phyloP scores from a whole-genome alignment of 2,329 filamentous ascomycete genomes.

The Parascedosporium putredinis region DNA sequence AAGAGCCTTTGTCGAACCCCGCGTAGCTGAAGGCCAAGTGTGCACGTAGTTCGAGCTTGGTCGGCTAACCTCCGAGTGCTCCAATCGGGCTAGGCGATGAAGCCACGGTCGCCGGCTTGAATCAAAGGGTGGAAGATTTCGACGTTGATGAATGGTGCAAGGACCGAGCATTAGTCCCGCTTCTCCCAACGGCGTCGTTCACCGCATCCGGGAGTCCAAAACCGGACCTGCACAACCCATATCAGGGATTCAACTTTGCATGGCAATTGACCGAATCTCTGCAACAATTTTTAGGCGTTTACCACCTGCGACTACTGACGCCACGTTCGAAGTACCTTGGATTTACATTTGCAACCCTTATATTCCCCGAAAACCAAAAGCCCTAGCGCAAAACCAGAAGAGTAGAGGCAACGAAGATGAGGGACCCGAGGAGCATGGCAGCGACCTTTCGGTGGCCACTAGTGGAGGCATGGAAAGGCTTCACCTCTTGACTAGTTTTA shows the following conservation, averaged over 20 bases:
- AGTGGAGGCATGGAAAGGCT: conserved; percentile 42
- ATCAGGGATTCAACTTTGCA: conserved; percentile 40
- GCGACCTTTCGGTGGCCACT: conserved; percentile 37
- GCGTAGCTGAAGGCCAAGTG: too few relatives aligned
- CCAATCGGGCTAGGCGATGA: conserved; percentile 38
- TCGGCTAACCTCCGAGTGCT: too few relatives aligned
- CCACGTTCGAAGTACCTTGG: conserved; percentile 44
- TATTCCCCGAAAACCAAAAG: conserved; percentile 25
- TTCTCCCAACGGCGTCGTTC: conserved; percentile 5
- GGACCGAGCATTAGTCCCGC: conserved; percentile 15
- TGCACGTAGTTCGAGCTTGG: too few relatives aligned
- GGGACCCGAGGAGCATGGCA: conserved; percentile 32
- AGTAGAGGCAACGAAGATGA: conserved; percentile 38
- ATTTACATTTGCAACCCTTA: conserved; percentile 64
- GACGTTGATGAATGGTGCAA: conserved; percentile 40
- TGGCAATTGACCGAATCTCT: conserved; percentile 57
- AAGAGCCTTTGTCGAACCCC: too few relatives aligned
- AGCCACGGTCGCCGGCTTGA: conserved; percentile 33
- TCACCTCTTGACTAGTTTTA: conserved; percentile 33
- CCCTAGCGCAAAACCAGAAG: conserved; percentile 22
- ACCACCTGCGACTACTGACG: conserved; percentile 52
- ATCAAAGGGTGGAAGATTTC: conserved; percentile 39
- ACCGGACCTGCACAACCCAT: conserved; percentile 44
- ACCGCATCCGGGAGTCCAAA: conserved; percentile 8
- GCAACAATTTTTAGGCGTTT: conserved; percentile 58